Conservation (phyloP, 2,329 filamentous ascomycete genomes). For the Verticillium alfalfae region DNA sequence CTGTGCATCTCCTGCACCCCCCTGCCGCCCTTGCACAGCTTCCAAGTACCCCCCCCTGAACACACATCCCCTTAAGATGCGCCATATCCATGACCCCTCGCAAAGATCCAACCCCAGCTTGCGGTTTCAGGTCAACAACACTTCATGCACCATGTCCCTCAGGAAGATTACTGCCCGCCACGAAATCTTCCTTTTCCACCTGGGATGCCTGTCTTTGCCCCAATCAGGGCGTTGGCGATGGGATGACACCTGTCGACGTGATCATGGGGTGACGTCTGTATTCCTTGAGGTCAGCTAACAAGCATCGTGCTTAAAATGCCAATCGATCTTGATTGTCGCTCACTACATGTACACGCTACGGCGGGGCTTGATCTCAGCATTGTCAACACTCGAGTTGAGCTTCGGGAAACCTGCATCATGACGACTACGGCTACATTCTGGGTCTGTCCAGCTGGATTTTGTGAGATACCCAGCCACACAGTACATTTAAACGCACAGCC, state of each 20-base stretch:
- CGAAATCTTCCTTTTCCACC: neutral
- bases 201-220: neutral
- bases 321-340: no score
- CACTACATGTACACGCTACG: no score
- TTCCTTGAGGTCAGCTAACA: neutral
- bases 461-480: no score
- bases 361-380: no score
- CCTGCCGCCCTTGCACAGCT: neutral
- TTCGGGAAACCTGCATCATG: no score
- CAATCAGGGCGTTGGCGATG: neutral
- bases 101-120: neutral
- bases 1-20: neutral
- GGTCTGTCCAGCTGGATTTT: no score
- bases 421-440: no score
- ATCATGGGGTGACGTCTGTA: neutral
- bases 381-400: no score
- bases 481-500: no score
- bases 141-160: neutral
- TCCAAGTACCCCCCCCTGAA: neutral
- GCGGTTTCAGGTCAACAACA: neutral
- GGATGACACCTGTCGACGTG: neutral
- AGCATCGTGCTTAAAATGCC: neutral
- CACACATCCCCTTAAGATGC: neutral
- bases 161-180: neutral
- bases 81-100: neutral